Percentiles rank a stretch among this genome's conserved stretches.
phyloP scores from a whole-genome alignment of 1,284 basidiomycete species.

The Cryptococcus sp. region DNA sequence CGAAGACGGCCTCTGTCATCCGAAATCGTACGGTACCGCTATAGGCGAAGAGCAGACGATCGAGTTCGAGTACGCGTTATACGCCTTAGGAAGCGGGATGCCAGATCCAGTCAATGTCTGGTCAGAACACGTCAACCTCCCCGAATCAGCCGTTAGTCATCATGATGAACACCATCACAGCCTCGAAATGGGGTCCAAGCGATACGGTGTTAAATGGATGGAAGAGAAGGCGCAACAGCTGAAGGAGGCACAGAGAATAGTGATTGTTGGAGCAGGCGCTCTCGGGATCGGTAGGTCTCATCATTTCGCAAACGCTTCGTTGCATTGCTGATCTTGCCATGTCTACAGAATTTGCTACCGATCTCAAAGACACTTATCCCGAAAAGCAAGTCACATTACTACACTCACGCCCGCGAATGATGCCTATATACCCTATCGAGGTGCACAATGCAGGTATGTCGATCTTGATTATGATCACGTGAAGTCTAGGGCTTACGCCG shows the following conservation, averaged over 20 bases:
- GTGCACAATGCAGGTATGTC: slow-evolving; percentile 52
- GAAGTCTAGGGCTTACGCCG: slow-evolving; percentile 9
- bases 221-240: slow-evolving; percentile 35
- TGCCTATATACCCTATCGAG: slow-evolving; percentile 54
- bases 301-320: background rate
- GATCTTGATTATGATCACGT: background rate
- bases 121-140: slow-evolving; percentile 26
- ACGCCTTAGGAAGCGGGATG: slow-evolving; percentile 51
- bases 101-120: slow-evolving; percentile 53
- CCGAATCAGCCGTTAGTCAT: slow-evolving; percentile 5
- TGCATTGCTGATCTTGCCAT: background rate
- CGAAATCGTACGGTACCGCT: slow-evolving; percentile 20
- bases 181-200: slow-evolving; percentile 41
- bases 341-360: slow-evolving; percentile 54
- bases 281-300: slow-evolving; percentile 55
- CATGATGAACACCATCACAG: slow-evolving; percentile 21
- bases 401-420: slow-evolving; percentile 54
- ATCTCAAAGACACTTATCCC: slow-evolving; percentile 55
- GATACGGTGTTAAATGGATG: slow-evolving; percentile 35
- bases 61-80: slow-evolving; percentile 55
- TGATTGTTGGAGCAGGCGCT: slow-evolving; percentile 57
- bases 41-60: slow-evolving; percentile 44
- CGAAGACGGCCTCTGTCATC: slow-evolving; percentile 5
- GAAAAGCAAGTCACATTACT: slow-evolving; percentile 55
- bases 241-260: slow-evolving; percentile 45